These are phyloP conservation scores for Umbelopsis sp. DNA, from an alignment of 192 early-diverging fungal genomes.

Conservation along the genomic window DNA sequence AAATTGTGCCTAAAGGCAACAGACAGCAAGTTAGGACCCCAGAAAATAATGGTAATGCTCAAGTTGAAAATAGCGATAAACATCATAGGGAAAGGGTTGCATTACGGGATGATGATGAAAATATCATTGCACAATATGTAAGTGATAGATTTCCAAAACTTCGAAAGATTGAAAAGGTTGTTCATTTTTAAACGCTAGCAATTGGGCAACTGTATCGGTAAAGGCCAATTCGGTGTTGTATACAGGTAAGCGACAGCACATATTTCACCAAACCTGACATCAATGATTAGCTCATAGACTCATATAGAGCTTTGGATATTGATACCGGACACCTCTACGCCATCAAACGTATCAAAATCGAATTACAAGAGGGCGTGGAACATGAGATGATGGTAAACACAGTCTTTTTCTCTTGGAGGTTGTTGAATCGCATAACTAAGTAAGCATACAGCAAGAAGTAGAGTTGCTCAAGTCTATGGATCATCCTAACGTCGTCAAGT, in stretches of 20 bases:
- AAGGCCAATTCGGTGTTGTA: slow-evolving; percentile 89
- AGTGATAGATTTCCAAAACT: neutral
- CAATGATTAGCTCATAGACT: neutral
- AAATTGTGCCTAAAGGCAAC: neutral
- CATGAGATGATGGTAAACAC: slow-evolving; percentile 73
- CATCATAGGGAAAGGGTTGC: neutral
- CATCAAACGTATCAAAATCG: slow-evolving; percentile 82
- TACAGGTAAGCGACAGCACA: slow-evolving; percentile 58
- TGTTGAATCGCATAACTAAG: neutral
- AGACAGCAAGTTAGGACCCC: neutral
- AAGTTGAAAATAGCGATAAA: neutral
- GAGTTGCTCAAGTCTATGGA: slow-evolving; percentile 78
- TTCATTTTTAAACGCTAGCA: slow-evolving; percentile 43
- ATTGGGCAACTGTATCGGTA: slow-evolving; percentile 84
- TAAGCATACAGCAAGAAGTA: slow-evolving; percentile 67
- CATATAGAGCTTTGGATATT: slow-evolving; percentile 67
- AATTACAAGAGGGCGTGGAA: slow-evolving; percentile 51
- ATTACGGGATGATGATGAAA: slow-evolving; percentile 37
- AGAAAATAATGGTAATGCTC: neutral
- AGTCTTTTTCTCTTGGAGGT: neutral
- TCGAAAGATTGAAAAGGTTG: neutral
- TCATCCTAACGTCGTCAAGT: slow-evolving; percentile 83
- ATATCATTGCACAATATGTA: slow-evolving; percentile 45
- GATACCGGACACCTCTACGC: slow-evolving; percentile 82
- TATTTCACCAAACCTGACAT: neutral